Evolutionary conservation across 257 asterid genomes (phyloP), one percentile per base, ranked within the genome.

Genomic region (Lycium ferocissimum): DNA sequence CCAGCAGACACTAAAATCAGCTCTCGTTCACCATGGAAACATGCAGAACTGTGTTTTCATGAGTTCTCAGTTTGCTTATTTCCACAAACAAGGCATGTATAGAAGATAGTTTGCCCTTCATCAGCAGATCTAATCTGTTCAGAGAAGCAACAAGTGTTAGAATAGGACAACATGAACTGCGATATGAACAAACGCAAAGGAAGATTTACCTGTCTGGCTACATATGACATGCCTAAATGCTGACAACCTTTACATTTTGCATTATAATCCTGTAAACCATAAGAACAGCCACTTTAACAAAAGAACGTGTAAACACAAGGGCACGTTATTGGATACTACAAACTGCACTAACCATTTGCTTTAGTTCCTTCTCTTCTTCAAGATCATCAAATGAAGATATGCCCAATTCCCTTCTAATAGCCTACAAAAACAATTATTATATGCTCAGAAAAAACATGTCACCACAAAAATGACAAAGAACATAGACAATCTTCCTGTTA

Each of bases 41-140:
- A 43, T 57, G 69, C 51, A n/a, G 58, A 49, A 0, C 58, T 43
- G 63, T 0, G 3, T 53, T 51, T 45, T 88, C 85, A 96, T 1
- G 98, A 95, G 88, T 95, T 96, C 88, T 95, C 97, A 3, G 98
- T 94, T 86, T 94, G 94, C 86, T 87, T 92, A 82, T 88, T 84
- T 3, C 95, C 98, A 53, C 99, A 96, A 56, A 91, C 87, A 3
- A 97, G 95, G 85, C 99, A 96, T 4, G 95, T 84, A 86, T 95
- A 96, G 83, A 96, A 95, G 81, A 96, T 95, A 20, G 99, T 94
- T 90, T 96, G 98, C 79, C 99, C 99, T 92, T 96, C 99, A 90
- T 96, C 98, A 73, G 98, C 98, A 49, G 99, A 96, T 89, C 99
- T 89, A 20, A 87, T 96, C 97, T 96, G 95, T 83, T 82, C 65